Base-by-base conservation (phyloP, 2,329 filamentous ascomycete species). In the Onygena corvina region DNA sequence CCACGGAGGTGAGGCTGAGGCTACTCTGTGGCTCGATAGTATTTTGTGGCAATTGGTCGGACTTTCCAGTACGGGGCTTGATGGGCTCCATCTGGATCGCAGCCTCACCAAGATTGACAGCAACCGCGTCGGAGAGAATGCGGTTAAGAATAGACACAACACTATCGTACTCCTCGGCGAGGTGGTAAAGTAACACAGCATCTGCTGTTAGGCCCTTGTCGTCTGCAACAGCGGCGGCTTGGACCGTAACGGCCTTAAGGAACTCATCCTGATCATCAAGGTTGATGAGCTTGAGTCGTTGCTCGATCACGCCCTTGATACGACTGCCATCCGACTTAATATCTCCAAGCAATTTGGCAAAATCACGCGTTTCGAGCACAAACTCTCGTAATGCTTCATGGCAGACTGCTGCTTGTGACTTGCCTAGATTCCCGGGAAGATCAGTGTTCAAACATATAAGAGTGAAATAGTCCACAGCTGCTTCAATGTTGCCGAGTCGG, bases 311-410 rank as follows among this genome's bases (percentile, higher is more conserved):
- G 47, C 92, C 92, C 51, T 79, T 80, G 57, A 94, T 86, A 52
- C 89, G 83, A 53, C 80, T 82, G 18, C 92, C 92, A 61, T 96
- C 87, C 1, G 80, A 79, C 52, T 81, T 79, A 58, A 98, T 88
- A 63, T 98, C 93, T 48, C 93, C 92, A 45, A 98, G 80, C 11
- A 98, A 73, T 60, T 87, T 85, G 60, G 89, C 90, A 66, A 96
- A 98, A 62, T 98, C 92, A 56, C 90, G 81, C 16, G 89, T 94
- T 69, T 98, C 92, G n/a, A 98, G 75, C 21, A 95, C 88, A 50
- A 96, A 80, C 66, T 96, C 92, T 30, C 89, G 85, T 50, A 98
- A 73, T 4, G 88, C 90, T 66, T 94, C 87, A 65, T 95, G 87
- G 67, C 90, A 96, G 31, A 95, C 77, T 44, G 77, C 79, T 48